Base-by-base conservation (phyloP, 768 basidiomycete species). In the Terana coerulea region DNA sequence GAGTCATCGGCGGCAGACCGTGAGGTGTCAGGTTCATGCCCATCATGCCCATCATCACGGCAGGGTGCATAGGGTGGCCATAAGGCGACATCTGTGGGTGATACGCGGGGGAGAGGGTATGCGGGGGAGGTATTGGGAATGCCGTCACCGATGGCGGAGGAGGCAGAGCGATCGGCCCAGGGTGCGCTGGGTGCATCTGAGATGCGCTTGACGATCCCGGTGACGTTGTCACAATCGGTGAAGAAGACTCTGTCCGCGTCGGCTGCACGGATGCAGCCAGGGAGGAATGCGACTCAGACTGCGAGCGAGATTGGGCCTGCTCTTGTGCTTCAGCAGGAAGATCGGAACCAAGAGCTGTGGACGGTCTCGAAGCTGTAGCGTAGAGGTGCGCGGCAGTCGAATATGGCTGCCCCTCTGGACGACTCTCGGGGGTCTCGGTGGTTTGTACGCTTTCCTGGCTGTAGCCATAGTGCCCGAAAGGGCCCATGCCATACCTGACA, bases 1-100 rank as follows among this genome's bases (percentile, higher is more conserved):
- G 94, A n/a, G 95, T 97, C 62, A 97, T 92, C 1, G 91, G 88
- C 12, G 90, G 89, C n/a, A 93, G 71, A 0, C 89, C 88, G 56
- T 84, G 80, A n/a, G 86, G 86, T 9, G 87, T 90, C 55, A 84
- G 74, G 36, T 61, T 67, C 59, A 50, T 62, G 50, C 54, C 63
- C 40, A 56, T 70, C 60, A 31, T 52, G 59, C 53, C 55, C 55
- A 52, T 40, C 47, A 55, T 49, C 61, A 68, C 54, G 61, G 71
- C 59, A 46, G 70, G 70, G 58, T 79, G 72, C 44, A 79, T 62
- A 45, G 71, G 70, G 45, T 62, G 65, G 19, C 59, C 61, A 44
- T 64, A 62, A n/a, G 69, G 65, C 12, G 67, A 66, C n/a, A 60
- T 46, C 19, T 49, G 53, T 5, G 59, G 49, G 37, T 61, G 61